These are phyloP conservation scores for Fragaria vesca DNA, from an alignment of 306 rosid genomes.

Conservation along the genomic window DNA sequence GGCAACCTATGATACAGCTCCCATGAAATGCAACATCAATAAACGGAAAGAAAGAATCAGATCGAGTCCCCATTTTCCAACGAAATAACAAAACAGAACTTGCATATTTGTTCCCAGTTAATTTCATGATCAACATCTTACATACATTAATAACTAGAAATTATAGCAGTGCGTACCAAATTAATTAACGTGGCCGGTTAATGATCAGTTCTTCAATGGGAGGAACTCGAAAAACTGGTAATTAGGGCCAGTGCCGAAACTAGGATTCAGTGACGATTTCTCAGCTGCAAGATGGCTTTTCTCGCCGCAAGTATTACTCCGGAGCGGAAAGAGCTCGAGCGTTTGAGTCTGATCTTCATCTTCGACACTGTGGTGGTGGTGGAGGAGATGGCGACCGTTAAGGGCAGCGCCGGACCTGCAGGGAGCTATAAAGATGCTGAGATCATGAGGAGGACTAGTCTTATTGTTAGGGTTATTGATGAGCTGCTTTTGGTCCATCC, in stretches of 20 bases:
- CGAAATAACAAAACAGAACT: constrained; percentile 27
- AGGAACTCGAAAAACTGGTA: constrained; percentile 75
- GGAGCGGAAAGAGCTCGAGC: constrained; percentile 75
- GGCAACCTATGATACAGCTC: constrained; percentile 49
- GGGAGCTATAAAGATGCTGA: constrained; percentile 48
- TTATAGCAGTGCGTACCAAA: background rate
- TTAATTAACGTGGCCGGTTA: background rate
- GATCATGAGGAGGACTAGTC: constrained; percentile 34
- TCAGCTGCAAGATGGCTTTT: constrained; percentile 34
- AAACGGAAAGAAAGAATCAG: background rate
- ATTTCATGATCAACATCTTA: background rate
- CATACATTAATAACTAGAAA: constrained; percentile 2
- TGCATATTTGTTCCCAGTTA: background rate
- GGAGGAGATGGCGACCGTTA: background rate
- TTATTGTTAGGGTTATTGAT: constrained; percentile 8
- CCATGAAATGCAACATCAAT: constrained; percentile 47
- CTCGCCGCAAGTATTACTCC: constrained; percentile 36
- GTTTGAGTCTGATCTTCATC: constrained; percentile 61
- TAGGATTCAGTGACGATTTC: constrained; percentile 42
- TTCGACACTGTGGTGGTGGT: background rate
- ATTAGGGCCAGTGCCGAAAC: constrained; percentile 25
- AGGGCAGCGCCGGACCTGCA: constrained; percentile 23
- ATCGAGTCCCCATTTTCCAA: constrained; percentile 31
- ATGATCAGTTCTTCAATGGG: constrained; percentile 55
- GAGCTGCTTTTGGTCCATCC: constrained; percentile 52